These are phyloP conservation scores for Solanum hybrid DNA, from an alignment of 305 asterid genomes.

Conservation along the genomic window DNA sequence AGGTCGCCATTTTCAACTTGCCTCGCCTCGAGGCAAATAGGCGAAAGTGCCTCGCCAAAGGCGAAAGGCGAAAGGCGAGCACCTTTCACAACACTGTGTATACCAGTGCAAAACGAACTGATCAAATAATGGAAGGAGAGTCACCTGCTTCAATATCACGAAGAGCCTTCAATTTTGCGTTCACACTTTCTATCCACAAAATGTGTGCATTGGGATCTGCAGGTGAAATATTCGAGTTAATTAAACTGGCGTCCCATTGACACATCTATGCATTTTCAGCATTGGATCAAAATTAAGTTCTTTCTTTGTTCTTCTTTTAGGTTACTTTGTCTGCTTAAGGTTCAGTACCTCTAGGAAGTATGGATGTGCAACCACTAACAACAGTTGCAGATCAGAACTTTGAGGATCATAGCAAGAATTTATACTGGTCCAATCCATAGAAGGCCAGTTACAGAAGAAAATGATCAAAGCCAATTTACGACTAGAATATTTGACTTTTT, in stretches of 20 bases:
- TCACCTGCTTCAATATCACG: conserved; percentile 73
- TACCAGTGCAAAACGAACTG: background rate
- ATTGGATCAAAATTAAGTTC: background rate
- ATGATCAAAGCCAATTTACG: background rate
- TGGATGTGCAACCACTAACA: background rate
- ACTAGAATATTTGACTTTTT: background rate
- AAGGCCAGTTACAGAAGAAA: background rate
- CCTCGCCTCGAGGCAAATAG: too few species aligned
- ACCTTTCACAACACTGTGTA: background rate
- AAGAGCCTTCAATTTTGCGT: conserved; percentile 58
- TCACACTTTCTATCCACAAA: conserved; percentile 55
- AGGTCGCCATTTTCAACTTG: too few species aligned
- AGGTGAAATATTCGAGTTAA: conserved; percentile 2
- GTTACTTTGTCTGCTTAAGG: background rate
- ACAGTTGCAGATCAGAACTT: background rate
- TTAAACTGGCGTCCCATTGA: background rate
- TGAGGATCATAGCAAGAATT: background rate
- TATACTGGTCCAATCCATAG: background rate
- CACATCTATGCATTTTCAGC: background rate
- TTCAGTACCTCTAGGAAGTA: background rate
- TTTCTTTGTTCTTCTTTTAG: background rate
- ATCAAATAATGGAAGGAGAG: conserved; percentile 7
- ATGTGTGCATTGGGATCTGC: conserved; percentile 86
- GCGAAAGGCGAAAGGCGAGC: too few species aligned
- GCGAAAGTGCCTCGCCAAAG: too few species aligned